Conservation (phyloP, 2,329 filamentous ascomycete species). For the Beauveria pseudobassiana region DNA sequence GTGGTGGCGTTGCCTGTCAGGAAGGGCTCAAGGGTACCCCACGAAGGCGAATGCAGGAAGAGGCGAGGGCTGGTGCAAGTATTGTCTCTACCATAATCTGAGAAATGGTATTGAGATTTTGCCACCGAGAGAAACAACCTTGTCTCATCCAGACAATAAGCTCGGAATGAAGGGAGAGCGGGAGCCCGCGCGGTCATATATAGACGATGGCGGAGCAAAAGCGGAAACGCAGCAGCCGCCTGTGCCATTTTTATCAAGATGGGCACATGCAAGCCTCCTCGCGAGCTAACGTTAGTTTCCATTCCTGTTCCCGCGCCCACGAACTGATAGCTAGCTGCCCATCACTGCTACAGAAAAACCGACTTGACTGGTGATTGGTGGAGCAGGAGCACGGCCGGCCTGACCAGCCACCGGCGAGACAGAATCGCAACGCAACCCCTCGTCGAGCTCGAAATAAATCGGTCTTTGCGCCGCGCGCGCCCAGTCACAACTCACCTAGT, state of each 20-base stretch:
- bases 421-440: background rate
- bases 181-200: background rate
- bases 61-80: background rate
- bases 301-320: background rate
- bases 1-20: background rate
- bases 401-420: conserved; percentile 7
- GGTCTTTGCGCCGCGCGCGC: background rate
- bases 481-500: background rate
- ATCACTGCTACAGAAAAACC: too few relatives aligned
- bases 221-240: background rate
- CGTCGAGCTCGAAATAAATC: background rate
- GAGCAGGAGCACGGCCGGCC: background rate
- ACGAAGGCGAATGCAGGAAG: background rate
- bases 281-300: background rate
- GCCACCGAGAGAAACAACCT: background rate
- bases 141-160: background rate
- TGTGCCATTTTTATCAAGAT: conserved; percentile 4
- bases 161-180: background rate
- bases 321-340: background rate
- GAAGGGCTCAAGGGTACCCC: background rate
- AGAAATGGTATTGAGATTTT: background rate
- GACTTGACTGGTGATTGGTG: background rate
- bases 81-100: background rate
- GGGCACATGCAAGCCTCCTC: conserved; percentile 10
- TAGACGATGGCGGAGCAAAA: background rate